phyloP scores from a whole-genome alignment of 257 asterid species.

The Paulownia fortunei region DNA sequence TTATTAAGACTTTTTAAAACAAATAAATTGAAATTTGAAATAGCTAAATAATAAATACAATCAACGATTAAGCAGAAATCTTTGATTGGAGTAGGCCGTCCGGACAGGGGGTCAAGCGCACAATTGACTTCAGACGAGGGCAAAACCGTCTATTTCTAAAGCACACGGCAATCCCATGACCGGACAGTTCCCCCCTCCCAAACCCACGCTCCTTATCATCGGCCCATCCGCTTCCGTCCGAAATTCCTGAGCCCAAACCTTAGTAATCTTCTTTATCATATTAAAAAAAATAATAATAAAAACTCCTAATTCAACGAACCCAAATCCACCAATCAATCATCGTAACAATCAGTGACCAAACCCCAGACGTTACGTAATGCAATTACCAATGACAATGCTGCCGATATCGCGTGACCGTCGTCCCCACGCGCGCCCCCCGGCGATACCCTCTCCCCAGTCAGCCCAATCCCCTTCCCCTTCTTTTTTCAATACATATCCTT shows the following conservation, averaged over 20 bases:
- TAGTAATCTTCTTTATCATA: not conserved
- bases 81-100: slow-evolving; percentile 1
- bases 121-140: slow-evolving; percentile 27
- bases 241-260: slow-evolving; percentile 27
- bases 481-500: slow-evolving; percentile 33
- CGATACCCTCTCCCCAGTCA: slow-evolving; percentile 45
- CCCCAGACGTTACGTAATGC: slow-evolving; percentile 43
- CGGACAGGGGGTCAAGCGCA: slow-evolving; percentile 8
- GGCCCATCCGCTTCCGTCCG: slow-evolving; percentile 23
- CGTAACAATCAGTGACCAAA: slow-evolving; percentile 30
- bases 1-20: no score
- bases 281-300: not conserved
- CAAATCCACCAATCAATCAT: slow-evolving; percentile 14
- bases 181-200: slow-evolving; percentile 30
- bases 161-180: slow-evolving; percentile 42
- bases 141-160: not conserved
- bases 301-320: slow-evolving; percentile 18
- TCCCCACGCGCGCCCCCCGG: slow-evolving; percentile 61
- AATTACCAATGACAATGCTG: slow-evolving; percentile 45
- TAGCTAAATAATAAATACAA: not conserved
- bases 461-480: slow-evolving; percentile 33
- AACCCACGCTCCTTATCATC: slow-evolving; percentile 33
- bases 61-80: not conserved
- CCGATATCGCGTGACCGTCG: slow-evolving; percentile 63
- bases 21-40: not conserved